A percentile compares a stretch with the other conserved stretches of the same genome.
These are phyloP conservation scores for Fermentozyma sake DNA, from an alignment of 1,139 yeast genomes.

Conservation along the genomic window DNA sequence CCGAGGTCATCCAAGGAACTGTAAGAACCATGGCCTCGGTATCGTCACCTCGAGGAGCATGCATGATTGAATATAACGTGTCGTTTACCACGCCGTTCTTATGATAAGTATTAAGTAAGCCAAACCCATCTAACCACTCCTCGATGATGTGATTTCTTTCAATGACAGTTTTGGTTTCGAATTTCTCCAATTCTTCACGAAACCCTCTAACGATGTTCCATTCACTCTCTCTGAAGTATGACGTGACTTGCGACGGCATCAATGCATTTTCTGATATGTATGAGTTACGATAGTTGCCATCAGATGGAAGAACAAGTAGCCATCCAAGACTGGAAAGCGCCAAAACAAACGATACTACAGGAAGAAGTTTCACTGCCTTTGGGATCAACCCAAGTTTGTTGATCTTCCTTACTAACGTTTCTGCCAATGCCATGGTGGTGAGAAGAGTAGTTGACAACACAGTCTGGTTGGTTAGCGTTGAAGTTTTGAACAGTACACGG, in stretches of 20 bases:
- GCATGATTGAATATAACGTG: constrained; percentile 78
- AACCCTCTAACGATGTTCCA: constrained; percentile 92
- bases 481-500: no score
- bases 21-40: constrained; percentile 92
- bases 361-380: constrained; percentile 51
- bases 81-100: constrained; percentile 25
- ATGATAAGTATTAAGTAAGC: constrained; percentile 60
- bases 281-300: constrained; percentile 77
- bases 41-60: constrained; percentile 93
- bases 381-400: constrained; percentile 59
- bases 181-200: constrained; percentile 52
- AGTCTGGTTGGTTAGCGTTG: no score
- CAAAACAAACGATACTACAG: constrained; percentile 57
- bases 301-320: constrained; percentile 68
- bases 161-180: constrained; percentile 25
- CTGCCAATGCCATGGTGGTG: constrained; percentile 54
- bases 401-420: constrained; percentile 47
- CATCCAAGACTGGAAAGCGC: constrained; percentile 61
- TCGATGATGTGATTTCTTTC: constrained; percentile 45
- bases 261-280: constrained; percentile 94
- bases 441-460: no score
- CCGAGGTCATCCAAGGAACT: constrained; percentile 75
- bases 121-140: constrained; percentile 66
- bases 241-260: constrained; percentile 93
- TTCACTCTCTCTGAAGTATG: constrained; percentile 89